A percentile compares a stretch with the other conserved stretches of the same genome.
These are phyloP conservation scores for Hypoxylon sp. DNA, from an alignment of 2,329 filamentous ascomycete genomes.

Conservation along the genomic window DNA sequence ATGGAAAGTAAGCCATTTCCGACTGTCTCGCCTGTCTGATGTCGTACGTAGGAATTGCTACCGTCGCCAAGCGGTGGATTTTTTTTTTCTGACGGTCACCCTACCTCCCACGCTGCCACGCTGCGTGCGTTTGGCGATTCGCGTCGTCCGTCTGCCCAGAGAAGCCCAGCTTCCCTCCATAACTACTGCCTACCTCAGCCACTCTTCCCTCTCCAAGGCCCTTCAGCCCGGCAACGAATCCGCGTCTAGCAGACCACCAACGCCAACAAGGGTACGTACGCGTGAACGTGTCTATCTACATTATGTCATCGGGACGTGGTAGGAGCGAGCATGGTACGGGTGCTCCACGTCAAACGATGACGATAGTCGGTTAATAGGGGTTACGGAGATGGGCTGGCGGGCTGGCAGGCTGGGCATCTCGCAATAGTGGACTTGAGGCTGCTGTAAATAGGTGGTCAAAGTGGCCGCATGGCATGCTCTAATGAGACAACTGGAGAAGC, in stretches of 20 bases:
- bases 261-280: constrained; percentile 7
- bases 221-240: constrained; percentile 8
- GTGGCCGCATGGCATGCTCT: constrained; percentile 30
- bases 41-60: constrained; percentile 23
- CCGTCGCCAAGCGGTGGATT: constrained; percentile 22
- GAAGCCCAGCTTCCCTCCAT: no score
- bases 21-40: background rate
- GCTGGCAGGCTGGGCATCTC: constrained; percentile 9
- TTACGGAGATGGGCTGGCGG: no score
- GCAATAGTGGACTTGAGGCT: constrained; percentile 18
- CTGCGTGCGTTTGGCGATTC: constrained; percentile 19
- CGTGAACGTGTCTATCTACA: no score
- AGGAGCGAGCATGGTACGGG: no score
- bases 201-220: background rate
- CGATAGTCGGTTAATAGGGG: constrained; percentile 32
- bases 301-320: no score
- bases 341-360: constrained; percentile 32
- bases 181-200: no score
- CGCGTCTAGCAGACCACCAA: constrained; percentile 28
- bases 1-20: constrained; percentile 34
- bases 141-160: no score
- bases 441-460: constrained; percentile 20
- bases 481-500: constrained; percentile 27
- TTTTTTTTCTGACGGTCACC: constrained; percentile 4
- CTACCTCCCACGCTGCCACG: constrained; percentile 4